Conservation (phyloP, 352 stramenopile genomes). For the Globisporangium uncinulatum region DNA sequence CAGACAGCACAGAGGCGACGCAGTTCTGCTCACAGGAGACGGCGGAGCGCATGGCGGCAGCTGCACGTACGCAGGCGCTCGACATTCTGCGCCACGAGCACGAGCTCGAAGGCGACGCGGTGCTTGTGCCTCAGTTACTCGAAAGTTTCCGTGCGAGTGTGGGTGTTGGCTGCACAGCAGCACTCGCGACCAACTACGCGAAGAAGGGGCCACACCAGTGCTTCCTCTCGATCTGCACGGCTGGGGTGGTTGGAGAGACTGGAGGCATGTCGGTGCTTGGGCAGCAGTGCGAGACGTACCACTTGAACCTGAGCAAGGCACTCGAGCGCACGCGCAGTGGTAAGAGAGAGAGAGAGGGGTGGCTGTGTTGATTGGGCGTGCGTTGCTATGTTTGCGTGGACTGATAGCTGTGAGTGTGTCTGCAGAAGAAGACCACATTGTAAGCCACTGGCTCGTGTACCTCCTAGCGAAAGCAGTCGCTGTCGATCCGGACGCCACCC, state of each 20-base stretch:
- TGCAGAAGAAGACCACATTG: slow-evolving; percentile 60
- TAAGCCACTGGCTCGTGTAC: slow-evolving; percentile 67
- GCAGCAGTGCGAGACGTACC: slow-evolving; percentile 45
- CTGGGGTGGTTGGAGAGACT: not conserved
- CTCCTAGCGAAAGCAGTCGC: slow-evolving; percentile 38
- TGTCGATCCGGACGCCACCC: slow-evolving; percentile 24
- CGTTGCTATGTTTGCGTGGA: not conserved
- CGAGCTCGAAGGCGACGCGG: slow-evolving; percentile 15
- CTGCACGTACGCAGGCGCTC: slow-evolving; percentile 43
- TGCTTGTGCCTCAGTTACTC: slow-evolving; percentile 21
- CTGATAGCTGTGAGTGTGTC: not conserved
- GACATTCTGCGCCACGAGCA: slow-evolving; percentile 30
- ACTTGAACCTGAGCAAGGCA: slow-evolving; percentile 62
- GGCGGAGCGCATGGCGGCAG: slow-evolving; percentile 52
- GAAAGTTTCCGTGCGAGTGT: slow-evolving; percentile 31
- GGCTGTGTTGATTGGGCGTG: not conserved
- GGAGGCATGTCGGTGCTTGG: slow-evolving; percentile 6
- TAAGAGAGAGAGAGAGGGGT: not conserved
- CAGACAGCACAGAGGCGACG: slow-evolving; percentile 4
- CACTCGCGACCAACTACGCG: slow-evolving; percentile 53
- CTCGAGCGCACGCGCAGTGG: slow-evolving; percentile 31
- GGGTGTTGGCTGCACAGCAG: slow-evolving; percentile 69
- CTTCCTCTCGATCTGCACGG: slow-evolving; percentile 60
- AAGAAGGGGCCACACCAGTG: slow-evolving; percentile 60
- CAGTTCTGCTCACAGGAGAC: slow-evolving; percentile 58